Conservation (phyloP, 2,329 filamentous ascomycete species). For the Sporothrix globosa region DNA sequence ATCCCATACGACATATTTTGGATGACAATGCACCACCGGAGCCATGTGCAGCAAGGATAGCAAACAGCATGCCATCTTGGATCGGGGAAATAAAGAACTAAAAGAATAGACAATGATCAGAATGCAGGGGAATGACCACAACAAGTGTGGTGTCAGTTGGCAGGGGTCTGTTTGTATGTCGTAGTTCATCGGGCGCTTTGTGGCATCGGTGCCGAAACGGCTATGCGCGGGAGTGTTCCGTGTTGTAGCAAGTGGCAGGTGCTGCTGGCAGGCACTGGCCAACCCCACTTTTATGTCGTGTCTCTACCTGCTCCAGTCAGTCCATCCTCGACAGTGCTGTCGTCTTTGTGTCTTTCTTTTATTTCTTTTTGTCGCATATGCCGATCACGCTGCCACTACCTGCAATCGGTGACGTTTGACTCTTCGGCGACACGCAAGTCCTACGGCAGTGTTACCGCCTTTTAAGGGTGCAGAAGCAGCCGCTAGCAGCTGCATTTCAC, state of each 20-base stretch:
- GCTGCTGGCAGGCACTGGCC: not conserved
- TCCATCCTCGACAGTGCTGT: not conserved
- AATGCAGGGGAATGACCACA: not conserved
- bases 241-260: not conserved
- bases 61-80: too few species aligned
- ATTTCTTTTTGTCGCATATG: not conserved
- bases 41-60: not conserved
- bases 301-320: not conserved
- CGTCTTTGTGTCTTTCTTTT: not conserved
- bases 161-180: not conserved
- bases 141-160: not conserved
- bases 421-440: not conserved
- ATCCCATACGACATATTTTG: slow-evolving; percentile 6
- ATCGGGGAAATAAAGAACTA: not conserved
- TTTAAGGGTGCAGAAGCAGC: not conserved
- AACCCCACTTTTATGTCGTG: slow-evolving; percentile 9
- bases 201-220: slow-evolving; percentile 28
- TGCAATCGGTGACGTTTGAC: slow-evolving; percentile 6
- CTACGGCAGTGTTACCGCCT: slow-evolving; percentile 6
- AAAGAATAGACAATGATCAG: not conserved
- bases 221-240: not conserved
- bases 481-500: not conserved
- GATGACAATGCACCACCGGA: not conserved
- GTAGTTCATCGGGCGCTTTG: not conserved
- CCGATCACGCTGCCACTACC: not conserved